A percentile compares a stretch with the other conserved stretches of the same genome.
Evolutionary conservation across 495 filamentous ascomycete species (phyloP).

Genomic region (Xylaria bambusicola): DNA sequence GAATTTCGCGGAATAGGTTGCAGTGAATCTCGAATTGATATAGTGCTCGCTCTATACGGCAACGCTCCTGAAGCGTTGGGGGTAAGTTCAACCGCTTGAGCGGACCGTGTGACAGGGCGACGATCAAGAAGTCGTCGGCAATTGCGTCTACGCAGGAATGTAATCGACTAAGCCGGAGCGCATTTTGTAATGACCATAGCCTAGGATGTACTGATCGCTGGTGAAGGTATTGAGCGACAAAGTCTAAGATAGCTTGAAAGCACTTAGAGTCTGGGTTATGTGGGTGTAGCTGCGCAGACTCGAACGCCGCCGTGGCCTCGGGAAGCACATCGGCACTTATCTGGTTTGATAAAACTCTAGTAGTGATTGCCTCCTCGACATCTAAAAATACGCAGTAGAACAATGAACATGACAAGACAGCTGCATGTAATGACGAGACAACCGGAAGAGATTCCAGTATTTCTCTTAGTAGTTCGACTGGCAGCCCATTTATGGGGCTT

Average conservation of each 20-base stretch:
- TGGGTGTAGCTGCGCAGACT: neutral
- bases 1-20: slow-evolving; percentile 11
- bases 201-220: neutral
- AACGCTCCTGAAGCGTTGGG: slow-evolving; percentile 7
- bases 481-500: neutral
- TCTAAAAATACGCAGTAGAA: neutral
- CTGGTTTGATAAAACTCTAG: neutral
- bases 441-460: neutral
- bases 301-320: neutral
- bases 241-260: neutral
- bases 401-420: neutral
- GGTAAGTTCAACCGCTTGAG: neutral
- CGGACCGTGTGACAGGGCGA: neutral
- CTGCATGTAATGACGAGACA: neutral
- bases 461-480: neutral
- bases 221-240: neutral
- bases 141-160: neutral
- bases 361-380: neutral
- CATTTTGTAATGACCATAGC: neutral
- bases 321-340: neutral
- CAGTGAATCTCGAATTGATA: slow-evolving; percentile 21
- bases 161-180: neutral
- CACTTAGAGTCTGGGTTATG: neutral
- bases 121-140: neutral
- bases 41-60: slow-evolving; percentile 15